Percentiles rank a stretch among this genome's conserved stretches.
These are phyloP conservation scores for Sisymbrium irio DNA, from an alignment of 345 rosid genomes.

Conservation along the genomic window DNA sequence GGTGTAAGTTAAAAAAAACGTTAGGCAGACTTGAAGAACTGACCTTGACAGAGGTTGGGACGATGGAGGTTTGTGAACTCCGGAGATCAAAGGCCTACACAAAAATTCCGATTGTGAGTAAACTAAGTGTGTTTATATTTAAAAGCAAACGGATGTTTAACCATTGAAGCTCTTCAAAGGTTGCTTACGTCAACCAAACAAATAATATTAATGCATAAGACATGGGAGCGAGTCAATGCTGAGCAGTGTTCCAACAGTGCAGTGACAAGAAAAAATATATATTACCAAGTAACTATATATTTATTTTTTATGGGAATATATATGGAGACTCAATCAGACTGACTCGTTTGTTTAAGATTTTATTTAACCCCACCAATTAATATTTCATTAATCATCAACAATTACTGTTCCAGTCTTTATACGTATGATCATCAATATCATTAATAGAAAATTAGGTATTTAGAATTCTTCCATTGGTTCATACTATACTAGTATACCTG, in stretches of 20 bases:
- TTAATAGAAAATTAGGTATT: neutral
- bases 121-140: neutral
- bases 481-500: conserved; percentile 43
- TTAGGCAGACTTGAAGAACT: neutral
- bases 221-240: conserved; percentile 43
- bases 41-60: conserved; percentile 37
- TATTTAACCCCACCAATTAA: neutral
- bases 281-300: conserved; percentile 10
- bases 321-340: conserved; percentile 12
- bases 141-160: conserved; percentile 19
- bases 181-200: conserved; percentile 37
- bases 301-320: neutral
- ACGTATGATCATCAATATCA: neutral
- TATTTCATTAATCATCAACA: neutral
- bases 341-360: neutral
- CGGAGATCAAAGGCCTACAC: conserved; percentile 76
- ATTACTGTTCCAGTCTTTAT: neutral
- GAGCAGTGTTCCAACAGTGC: conserved; percentile 45
- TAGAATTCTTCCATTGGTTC: neutral
- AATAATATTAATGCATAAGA: conserved; percentile 29
- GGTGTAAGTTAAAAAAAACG: neutral
- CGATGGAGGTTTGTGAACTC: conserved; percentile 54
- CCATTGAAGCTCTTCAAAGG: conserved; percentile 41
- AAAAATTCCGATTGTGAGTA: conserved; percentile 19
- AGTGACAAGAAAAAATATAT: conserved; percentile 27